A percentile compares a stretch with the other conserved stretches of the same genome.
These are phyloP conservation scores for Xylaria sp. DNA, from an alignment of 2,329 filamentous ascomycete genomes.

Conservation along the genomic window DNA sequence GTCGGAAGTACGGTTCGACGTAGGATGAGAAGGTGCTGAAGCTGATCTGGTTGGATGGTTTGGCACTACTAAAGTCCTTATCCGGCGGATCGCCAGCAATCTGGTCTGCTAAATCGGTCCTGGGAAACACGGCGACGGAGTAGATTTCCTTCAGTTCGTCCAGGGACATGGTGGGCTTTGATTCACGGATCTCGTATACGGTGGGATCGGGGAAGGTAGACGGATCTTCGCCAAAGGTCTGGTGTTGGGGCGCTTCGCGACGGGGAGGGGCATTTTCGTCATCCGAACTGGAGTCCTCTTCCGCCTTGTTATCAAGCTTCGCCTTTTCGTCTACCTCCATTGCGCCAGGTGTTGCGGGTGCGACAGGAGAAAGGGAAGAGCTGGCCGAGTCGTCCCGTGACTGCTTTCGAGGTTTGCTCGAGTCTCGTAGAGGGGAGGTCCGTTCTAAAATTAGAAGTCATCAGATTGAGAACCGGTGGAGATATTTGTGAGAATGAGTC, in stretches of 20 bases:
- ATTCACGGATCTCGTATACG: conserved; percentile 85
- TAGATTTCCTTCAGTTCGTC: conserved; percentile 88
- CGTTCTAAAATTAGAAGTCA: conserved; percentile 46
- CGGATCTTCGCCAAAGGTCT: conserved; percentile 91
- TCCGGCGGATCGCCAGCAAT: conserved; percentile 90
- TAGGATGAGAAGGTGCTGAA: conserved; percentile 92
- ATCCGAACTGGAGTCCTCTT: conserved; percentile 56
- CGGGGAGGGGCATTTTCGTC: conserved; percentile 64
- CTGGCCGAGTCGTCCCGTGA: conserved; percentile 59
- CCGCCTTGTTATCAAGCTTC: conserved; percentile 45
- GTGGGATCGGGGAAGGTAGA: conserved; percentile 90
- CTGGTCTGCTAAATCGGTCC: conserved; percentile 76
- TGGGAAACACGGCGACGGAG: conserved; percentile 82
- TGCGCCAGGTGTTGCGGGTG: conserved; percentile 52
- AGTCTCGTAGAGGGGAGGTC: conserved; percentile 56
- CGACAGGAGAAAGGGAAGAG: conserved; percentile 62
- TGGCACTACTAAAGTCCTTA: conserved; percentile 92
- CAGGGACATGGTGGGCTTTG: conserved; percentile 74
- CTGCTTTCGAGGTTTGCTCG: conserved; percentile 52
- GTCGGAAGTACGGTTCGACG: conserved; percentile 87
- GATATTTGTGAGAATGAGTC: background rate
- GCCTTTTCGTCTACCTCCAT: conserved; percentile 64
- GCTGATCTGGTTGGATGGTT: conserved; percentile 91
- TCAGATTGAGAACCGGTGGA: background rate
- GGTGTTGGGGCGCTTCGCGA: conserved; percentile 71